These are phyloP conservation scores for Boletus barrowsii DNA, from an alignment of 768 basidiomycete species.

Conservation along the genomic window DNA sequence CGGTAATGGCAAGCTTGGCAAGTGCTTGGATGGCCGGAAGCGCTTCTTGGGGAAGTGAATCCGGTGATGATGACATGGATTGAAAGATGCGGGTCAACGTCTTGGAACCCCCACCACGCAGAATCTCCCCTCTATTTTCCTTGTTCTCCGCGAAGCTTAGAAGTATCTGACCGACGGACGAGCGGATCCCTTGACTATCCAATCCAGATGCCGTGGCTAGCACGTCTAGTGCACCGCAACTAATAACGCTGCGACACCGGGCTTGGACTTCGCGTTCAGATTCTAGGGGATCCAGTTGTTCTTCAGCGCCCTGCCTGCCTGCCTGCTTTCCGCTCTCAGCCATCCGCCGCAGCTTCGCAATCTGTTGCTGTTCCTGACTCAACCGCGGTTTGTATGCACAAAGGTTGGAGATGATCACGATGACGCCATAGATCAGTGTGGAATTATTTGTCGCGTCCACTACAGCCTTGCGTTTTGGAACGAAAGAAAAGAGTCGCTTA, in stretches of 20 bases:
- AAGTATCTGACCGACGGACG: slow-evolving; percentile 56
- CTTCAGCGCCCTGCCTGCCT: slow-evolving; percentile 28
- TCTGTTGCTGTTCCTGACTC: slow-evolving; percentile 78
- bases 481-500: slow-evolving; percentile 50
- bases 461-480: slow-evolving; percentile 47
- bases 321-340: slow-evolving; percentile 45
- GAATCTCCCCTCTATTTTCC: slow-evolving; percentile 69
- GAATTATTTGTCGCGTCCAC: slow-evolving; percentile 35
- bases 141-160: slow-evolving; percentile 75
- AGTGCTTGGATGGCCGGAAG: slow-evolving; percentile 80
- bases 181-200: slow-evolving; percentile 64
- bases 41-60: slow-evolving; percentile 20
- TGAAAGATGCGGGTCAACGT: slow-evolving; percentile 58
- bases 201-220: slow-evolving; percentile 55
- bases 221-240: slow-evolving; percentile 61
- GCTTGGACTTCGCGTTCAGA: slow-evolving; percentile 62
- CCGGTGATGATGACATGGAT: slow-evolving; percentile 35
- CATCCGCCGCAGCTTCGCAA: slow-evolving; percentile 77
- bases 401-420: slow-evolving; percentile 73
- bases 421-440: slow-evolving; percentile 72
- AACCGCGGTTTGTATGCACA: slow-evolving; percentile 67
- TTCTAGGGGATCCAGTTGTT: slow-evolving; percentile 44
- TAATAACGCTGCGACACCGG: slow-evolving; percentile 56
- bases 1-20: slow-evolving; percentile 90
- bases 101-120: slow-evolving; percentile 78